Evolutionary conservation across 306 rosid species (phyloP), one percentile per base, ranked within the genome.

Genomic region (Fragaria iinumae): DNA sequence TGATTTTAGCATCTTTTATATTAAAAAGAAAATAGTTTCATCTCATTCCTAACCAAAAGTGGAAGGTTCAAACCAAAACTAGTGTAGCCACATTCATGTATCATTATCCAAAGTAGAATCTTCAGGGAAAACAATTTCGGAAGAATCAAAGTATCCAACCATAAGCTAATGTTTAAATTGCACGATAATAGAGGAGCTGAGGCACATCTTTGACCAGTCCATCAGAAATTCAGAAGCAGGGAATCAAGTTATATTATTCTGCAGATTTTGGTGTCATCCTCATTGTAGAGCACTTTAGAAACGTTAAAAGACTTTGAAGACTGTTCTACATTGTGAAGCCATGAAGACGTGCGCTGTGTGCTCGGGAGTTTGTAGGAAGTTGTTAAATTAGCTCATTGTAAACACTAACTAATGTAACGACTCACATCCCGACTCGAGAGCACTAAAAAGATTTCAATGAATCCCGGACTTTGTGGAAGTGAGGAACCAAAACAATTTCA

Each of bases 201-300:
- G 67, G 55, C 69, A 73, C 25, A 57, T 43, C 41, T 57, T 57
- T 73, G 43, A 57, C 68, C 68, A 25, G 56, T 57, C 68, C 25
- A 56, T 56, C 62, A 21, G 29, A 56, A n/a, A 56, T 14, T 32
- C 69, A 25, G 47, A 53, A 73, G 39, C 76, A 55, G 12, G 17
- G 52, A 43, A 23, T 18, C 1, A 41, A 41, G 27, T 57, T 36
- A 55, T 38, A 20, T 25, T 38, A 20, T 25, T 48, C 60, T 21
- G 52, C 25, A 41, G n/a, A 21, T 36, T 8, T 25, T 20, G 71
- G 11, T 39, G 49, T 39, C 71, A 67, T 20, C 23, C 48, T n/a
- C 70, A 66, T 17, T 38, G 48, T 66, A 66, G 71, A 32, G 36
- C 36, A 9, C 29, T 67, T 16, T 12, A 62, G n/a, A 62, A 62